Evolutionary conservation across 805 yeast genomes (phyloP), one percentile per base, ranked within the genome.

Genomic region (Saturnispora serradocipensis): DNA sequence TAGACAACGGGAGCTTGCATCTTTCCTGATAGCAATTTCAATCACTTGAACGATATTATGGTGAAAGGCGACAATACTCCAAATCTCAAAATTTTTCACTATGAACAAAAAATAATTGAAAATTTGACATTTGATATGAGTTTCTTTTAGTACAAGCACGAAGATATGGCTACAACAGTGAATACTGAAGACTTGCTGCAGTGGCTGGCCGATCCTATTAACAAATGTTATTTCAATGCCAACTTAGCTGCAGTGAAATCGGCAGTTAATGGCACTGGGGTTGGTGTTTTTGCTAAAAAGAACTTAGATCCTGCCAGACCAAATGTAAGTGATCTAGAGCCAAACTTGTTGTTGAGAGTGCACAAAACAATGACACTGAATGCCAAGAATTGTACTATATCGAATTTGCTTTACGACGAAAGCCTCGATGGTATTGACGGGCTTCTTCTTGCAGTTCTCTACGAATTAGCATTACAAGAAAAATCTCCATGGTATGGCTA

Each of bases 1-100:
- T 82, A 82, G 57, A 85, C 88, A 46, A 85, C 91, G 45, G 93
- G 93, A 38, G 93, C 91, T 71, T 86, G 91, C 87, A 83, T 83
- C 45, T 16, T 55, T 20, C 24, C 22, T 18, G 22, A 38, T 11
- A 2, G 6, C 22, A 18, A 40, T 22, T 22, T 16, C 28, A 40
- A 40, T 13, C 28, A 40, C 22, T 20, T 28, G 22, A 40, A 40
- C 44, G 22, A 22, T 30, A 9, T 24, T 40, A 24, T 22, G 22
- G 2, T 40, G n/a, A 28, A 30, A 27, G 36, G 22, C 46, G 38
- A 44, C 11, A 45, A 40, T 30, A 40, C 22, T 40, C 30, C 20
- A 40, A 22, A 22, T 24, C n/a, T 24, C 27, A 40, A 40, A 40
- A 40, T 13, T 24, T 24, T 40, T 48, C 40, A 50, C 18, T 18